phyloP scores from a whole-genome alignment of 495 filamentous ascomycete genomes.

The Tuber microsphaerosporum region DNA sequence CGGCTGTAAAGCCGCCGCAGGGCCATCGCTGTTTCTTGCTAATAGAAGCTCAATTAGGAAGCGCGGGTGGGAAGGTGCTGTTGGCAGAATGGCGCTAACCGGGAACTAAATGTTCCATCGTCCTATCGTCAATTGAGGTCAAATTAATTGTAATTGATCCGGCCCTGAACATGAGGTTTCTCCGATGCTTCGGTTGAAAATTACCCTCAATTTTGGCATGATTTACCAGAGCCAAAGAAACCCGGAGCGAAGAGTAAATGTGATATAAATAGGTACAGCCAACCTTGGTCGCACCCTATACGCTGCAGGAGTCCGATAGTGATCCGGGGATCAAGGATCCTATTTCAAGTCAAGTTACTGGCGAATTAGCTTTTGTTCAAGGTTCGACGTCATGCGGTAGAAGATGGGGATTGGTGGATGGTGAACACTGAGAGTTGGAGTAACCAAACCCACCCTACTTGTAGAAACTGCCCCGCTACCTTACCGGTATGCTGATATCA shows the following conservation, averaged over 20 bases:
- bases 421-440: background rate
- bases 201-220: background rate
- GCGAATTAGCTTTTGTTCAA: background rate
- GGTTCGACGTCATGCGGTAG: background rate
- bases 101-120: background rate
- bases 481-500: background rate
- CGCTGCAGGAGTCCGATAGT: background rate
- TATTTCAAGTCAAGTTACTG: background rate
- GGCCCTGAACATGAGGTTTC: background rate
- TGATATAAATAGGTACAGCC: background rate
- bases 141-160: background rate
- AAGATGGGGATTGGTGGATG: background rate
- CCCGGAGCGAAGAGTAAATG: background rate
- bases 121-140: background rate
- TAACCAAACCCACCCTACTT: background rate
- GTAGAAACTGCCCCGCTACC: background rate
- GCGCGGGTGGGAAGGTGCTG: background rate
- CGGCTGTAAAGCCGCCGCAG: background rate
- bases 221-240: background rate
- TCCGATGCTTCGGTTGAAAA: background rate
- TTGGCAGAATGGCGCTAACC: background rate
- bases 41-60: background rate
- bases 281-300: background rate
- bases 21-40: background rate
- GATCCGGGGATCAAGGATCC: background rate